Conservation (phyloP, 2,329 filamentous ascomycete species). For the Penicillium griseofulvum region DNA sequence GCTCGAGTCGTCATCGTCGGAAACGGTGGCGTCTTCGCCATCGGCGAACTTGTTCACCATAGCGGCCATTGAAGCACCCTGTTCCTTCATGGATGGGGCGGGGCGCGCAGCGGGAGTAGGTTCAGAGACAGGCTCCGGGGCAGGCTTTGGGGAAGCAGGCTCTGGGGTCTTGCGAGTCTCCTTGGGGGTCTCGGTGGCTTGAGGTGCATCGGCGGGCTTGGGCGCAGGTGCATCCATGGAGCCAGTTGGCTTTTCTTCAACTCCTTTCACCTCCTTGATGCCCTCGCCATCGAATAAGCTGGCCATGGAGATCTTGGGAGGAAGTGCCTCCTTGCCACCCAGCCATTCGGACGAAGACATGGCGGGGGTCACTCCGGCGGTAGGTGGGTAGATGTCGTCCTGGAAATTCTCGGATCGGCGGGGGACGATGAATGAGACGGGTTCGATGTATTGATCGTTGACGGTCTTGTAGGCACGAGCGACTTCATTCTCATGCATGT, state of each 20-base stretch:
- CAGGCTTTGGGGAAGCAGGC: conserved; percentile 34
- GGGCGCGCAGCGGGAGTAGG: conserved; percentile 45
- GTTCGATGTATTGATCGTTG: conserved; percentile 90
- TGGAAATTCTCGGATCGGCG: conserved; percentile 92
- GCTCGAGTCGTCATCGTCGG: conserved; percentile 68
- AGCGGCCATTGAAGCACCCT: conserved; percentile 80
- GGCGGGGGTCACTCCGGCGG: conserved; percentile 74
- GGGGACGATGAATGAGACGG: conserved; percentile 95
- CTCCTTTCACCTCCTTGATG: conserved; percentile 67
- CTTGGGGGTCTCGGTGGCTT: conserved; percentile 20
- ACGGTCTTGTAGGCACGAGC: conserved; percentile 97
- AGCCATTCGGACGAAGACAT: conserved; percentile 82
- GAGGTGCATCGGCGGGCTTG: conserved; percentile 47
- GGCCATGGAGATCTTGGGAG: conserved; percentile 90
- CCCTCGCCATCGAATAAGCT: conserved; percentile 83
- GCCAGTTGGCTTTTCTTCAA: conserved; percentile 37
- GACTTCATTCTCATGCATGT: conserved; percentile 94
- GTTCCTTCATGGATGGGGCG: conserved; percentile 73
- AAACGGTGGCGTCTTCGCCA: conserved; percentile 57
- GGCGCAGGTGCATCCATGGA: conserved; percentile 47
- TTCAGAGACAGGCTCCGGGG: conserved; percentile 29
- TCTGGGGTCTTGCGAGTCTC: conserved; percentile 27
- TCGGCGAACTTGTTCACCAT: conserved; percentile 87
- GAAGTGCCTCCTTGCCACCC: conserved; percentile 75
- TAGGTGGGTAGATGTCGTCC: conserved; percentile 92